Evolutionary conservation across 306 rosid genomes (phyloP).

Genomic region (Rubus parviflorus): DNA sequence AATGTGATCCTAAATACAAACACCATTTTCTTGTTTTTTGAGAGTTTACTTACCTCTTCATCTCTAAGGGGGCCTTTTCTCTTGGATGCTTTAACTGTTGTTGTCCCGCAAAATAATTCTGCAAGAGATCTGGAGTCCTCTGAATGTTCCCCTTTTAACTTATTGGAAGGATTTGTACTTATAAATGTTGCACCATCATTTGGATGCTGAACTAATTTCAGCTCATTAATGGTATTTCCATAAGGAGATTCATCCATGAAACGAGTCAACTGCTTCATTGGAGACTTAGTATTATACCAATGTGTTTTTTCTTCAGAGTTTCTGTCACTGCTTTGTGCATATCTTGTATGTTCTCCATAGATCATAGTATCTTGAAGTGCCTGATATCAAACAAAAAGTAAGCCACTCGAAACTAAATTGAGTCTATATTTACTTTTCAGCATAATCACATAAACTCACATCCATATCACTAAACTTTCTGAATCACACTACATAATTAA

Average conservation of each 20-base stretch:
- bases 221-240: not conserved
- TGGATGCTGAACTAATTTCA: not conserved
- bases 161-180: not conserved
- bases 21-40: not conserved
- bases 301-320: slow-evolving; percentile 7
- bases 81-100: not conserved
- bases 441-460: slow-evolving; percentile 1
- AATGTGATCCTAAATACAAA: not conserved
- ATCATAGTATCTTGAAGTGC: not conserved
- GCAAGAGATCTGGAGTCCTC: slow-evolving; percentile 6
- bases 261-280: not conserved
- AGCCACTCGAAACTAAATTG: not conserved
- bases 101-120: not conserved
- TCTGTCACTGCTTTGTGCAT: not conserved
- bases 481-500: not conserved
- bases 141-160: not conserved
- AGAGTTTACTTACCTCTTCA: slow-evolving; percentile 8
- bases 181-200: not conserved
- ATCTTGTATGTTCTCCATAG: not conserved
- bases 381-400: slow-evolving; percentile 3
- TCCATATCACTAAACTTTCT: not conserved
- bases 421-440: not conserved
- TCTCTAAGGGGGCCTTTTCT: not conserved
- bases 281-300: not conserved
- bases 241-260: not conserved